A percentile compares a stretch with the other conserved stretches of the same genome.
phyloP scores from a whole-genome alignment of 2,329 filamentous ascomycete species.

The Pseudogymnoascus sp. region DNA sequence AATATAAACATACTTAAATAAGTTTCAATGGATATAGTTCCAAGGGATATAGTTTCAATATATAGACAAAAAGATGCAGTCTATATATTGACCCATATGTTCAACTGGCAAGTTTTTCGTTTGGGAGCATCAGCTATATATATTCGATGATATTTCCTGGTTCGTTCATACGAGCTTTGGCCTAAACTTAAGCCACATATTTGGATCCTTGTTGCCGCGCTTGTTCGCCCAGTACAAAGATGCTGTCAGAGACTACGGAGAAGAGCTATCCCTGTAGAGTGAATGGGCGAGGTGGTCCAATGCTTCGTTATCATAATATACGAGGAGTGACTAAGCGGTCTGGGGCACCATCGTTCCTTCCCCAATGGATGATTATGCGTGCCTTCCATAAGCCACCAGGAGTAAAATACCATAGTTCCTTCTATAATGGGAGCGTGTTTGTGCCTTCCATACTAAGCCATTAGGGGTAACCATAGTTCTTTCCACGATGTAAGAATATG shows the following conservation, averaged over 20 bases:
- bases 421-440: background rate
- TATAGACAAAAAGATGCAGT: background rate
- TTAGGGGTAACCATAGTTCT: background rate
- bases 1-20: too few species aligned
- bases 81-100: background rate
- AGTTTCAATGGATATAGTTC: too few species aligned
- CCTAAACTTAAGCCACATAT: too few species aligned
- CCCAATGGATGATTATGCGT: background rate
- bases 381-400: background rate
- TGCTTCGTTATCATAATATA: background rate
- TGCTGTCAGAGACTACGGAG: too few species aligned
- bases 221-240: too few species aligned
- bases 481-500: background rate
- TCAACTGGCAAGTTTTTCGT: background rate
- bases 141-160: background rate
- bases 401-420: background rate
- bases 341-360: background rate
- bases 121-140: background rate
- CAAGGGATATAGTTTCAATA: too few species aligned
- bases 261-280: too few species aligned
- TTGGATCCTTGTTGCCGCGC: too few species aligned
- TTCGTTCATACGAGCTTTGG: too few species aligned
- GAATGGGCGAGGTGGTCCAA: too few species aligned
- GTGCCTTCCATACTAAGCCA: background rate
- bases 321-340: background rate